Base-by-base conservation (phyloP, 2,329 filamentous ascomycete genomes). In the Nemania sp. region DNA sequence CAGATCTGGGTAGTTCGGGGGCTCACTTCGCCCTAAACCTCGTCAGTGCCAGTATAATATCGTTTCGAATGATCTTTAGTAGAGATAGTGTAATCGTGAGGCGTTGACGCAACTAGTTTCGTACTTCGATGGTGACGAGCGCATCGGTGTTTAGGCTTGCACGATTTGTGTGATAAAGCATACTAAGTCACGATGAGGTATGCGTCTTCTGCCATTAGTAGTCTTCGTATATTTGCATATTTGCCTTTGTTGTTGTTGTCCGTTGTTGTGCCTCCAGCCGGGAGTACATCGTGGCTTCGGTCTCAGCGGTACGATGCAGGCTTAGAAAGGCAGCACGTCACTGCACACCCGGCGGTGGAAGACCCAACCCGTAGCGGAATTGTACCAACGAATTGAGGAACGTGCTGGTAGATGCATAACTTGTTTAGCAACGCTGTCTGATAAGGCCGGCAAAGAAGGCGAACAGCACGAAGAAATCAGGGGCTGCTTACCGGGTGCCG, bases 51-150 rank as follows among this genome's bases (percentile, higher is more conserved):
- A 56, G 39, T 29, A 61, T 42, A 21, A 40, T 61, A 7, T 43
- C 54, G 37, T 48, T 54, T 15, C 54, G 34, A 10, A 70, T 79
- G 55, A 66, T 80, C n/a, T 70, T 71, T 40, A 73, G 75, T 55
- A 75, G 78, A 32, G 45, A 77, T 5, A 70, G 69, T 7, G 75
- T 74, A 5, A 74, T 78, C 46, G 18, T 71, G 11, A 72, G 46
- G n/a, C 46, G 20, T 1, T 39, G 51, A n/a, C 53, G 51, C 32
- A 54, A 25, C 55, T 52, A 62, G 15, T 60, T 55, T 40, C 54
- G 63, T 37, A 62, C 17, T 45, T 65, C 63, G 17, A 60, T 60
- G 13, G 57, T 57, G n/a, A 60, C 54, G 15, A 65, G 56, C 13
- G 62, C 61, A 50, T 64, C 61, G 7, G 53, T 52, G 2, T 48